Base-by-base conservation (phyloP, 306 rosid genomes). In the Sechiopsis laciniata region DNA sequence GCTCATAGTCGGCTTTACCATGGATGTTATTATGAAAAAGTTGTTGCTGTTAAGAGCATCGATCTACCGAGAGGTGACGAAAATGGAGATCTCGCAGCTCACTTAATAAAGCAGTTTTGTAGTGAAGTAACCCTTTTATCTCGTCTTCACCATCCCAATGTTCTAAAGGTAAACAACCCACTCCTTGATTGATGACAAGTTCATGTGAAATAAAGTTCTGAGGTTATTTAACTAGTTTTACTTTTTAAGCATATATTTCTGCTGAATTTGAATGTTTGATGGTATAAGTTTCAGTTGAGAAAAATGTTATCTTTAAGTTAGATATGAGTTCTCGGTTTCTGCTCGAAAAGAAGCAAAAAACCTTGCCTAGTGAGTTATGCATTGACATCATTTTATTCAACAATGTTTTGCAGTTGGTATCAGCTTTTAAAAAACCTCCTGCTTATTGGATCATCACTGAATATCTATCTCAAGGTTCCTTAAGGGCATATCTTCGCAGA, bases 1-100 rank as follows among this genome's bases (percentile, higher is more conserved):
- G 96, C 99, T 20, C 96, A 91, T 80, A 95, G 99, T 82, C 74
- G 96, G 70, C 95, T 95, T 40, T 95, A 95, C 79, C 96, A 85
- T 72, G 99, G 99, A 74, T 71, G 80, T 67, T 95, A 95, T 78
- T 82, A 84, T 6, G 90, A 86, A 6, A 79, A 84, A 66, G 48
- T 84, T 71, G 96, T 95, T 57, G 99, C 99, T 9, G 87, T 91
- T 57, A 95, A 95, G 83, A 81, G 89, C 15, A 89, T 91, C 56
- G 78, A 78, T 73, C 82, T 68, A 35, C 97, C 96, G 0, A 95
- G 87, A 45, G 91, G 85, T 29, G 97, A 91, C n/a, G 97, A 88
- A 66, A 77, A 60, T 54, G 92, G 88, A 79, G 74, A 42, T 24
- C 64, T 95, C 71, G 91, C 87, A 26, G 55, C 82, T 64, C 81